Conservation (phyloP, 371 early-diverging fungal genomes). For the Mucor sp. region DNA sequence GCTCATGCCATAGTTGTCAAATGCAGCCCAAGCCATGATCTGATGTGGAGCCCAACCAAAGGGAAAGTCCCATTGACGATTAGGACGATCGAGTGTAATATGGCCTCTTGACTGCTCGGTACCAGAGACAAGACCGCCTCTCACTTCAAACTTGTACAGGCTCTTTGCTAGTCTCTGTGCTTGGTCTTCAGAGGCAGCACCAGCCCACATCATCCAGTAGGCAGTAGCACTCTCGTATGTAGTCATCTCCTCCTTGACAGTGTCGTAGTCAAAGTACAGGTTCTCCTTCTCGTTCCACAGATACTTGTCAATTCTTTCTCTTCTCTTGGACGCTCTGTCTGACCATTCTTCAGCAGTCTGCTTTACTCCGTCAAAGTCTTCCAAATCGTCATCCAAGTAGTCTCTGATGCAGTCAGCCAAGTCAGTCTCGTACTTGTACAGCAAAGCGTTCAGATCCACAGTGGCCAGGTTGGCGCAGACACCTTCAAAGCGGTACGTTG, state of each 20-base stretch:
- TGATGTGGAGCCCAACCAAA: conserved; percentile 99
- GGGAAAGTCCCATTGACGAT: conserved; percentile 95
- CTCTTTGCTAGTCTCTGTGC: conserved; percentile 54
- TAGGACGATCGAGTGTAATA: conserved; percentile 79
- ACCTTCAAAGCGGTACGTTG: conserved; percentile 89
- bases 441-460: conserved; percentile 84
- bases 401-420: conserved; percentile 70
- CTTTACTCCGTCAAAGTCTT: conserved; percentile 40
- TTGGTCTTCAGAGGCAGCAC: conserved; percentile 59
- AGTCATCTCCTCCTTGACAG: conserved; percentile 41
- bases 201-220: conserved; percentile 74
- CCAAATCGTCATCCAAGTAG: conserved; percentile 58
- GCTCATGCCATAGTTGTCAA: conserved; percentile 76
- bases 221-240: conserved; percentile 72
- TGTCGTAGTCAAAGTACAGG: conserved; percentile 66
- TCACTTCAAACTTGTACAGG: conserved; percentile 75
- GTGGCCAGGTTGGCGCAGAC: conserved; percentile 89
- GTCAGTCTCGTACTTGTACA: conserved; percentile 93
- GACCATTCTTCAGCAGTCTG: conserved; percentile 49
- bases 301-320: conserved; percentile 58
- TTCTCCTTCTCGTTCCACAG: conserved; percentile 60
- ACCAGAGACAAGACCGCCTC: conserved; percentile 84
- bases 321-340: conserved; percentile 47
- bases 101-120: conserved; percentile 82
- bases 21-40: conserved; percentile 91